These are phyloP conservation scores for Dryadomyces quercivorus DNA, from an alignment of 2,329 filamentous ascomycete species.

Conservation along the genomic window DNA sequence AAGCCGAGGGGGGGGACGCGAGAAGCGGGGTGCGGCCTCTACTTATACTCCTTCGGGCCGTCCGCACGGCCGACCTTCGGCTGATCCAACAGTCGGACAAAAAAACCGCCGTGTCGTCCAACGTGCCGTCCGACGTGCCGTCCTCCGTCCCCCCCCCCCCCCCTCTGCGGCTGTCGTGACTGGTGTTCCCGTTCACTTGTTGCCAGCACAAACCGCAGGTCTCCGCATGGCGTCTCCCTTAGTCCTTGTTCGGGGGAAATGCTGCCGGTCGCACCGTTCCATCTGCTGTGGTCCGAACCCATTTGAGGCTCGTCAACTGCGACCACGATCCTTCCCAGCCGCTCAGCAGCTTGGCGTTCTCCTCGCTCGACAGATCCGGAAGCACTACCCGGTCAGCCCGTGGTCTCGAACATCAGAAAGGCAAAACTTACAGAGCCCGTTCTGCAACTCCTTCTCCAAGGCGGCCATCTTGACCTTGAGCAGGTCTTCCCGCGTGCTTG, in stretches of 20 bases:
- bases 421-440: constrained; percentile 60
- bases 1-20: background rate
- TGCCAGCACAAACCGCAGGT: background rate
- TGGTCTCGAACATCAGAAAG: background rate
- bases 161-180: background rate
- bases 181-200: background rate
- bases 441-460: constrained; percentile 68
- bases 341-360: constrained; percentile 53
- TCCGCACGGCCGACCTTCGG: background rate
- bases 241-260: constrained; percentile 54
- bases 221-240: background rate
- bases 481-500: constrained; percentile 64
- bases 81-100: background rate
- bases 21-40: background rate
- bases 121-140: background rate
- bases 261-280: constrained; percentile 56
- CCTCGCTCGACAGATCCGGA: constrained; percentile 60
- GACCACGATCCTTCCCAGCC: constrained; percentile 80
- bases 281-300: constrained; percentile 57
- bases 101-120: background rate
- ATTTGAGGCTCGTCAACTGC: constrained; percentile 62
- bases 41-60: background rate
- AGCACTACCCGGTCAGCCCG: constrained; percentile 34
- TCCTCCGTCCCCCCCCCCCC: background rate
- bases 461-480: constrained; percentile 57